These are phyloP conservation scores for Colletotrichum nymphaeae DNA, from an alignment of 2,329 filamentous ascomycete genomes.

Conservation along the genomic window DNA sequence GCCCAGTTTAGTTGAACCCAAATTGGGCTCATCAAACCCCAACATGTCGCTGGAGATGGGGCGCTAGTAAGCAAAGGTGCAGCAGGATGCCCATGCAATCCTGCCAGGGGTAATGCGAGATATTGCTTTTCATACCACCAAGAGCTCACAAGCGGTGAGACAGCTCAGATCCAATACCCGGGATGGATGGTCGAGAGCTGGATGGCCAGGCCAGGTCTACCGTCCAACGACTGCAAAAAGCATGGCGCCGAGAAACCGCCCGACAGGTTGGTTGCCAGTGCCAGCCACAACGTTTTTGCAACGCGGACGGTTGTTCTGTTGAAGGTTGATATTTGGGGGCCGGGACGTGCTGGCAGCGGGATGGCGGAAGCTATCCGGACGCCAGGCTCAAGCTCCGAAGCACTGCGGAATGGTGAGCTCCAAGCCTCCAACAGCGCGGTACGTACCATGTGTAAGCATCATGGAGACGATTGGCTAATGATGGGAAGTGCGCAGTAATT, in stretches of 20 bases:
- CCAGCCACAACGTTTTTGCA: background rate
- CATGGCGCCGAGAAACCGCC: constrained; percentile 9
- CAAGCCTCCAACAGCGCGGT: background rate
- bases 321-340: background rate
- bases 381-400: background rate
- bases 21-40: constrained; percentile 13
- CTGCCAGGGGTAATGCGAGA: constrained; percentile 18
- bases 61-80: constrained; percentile 15
- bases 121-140: constrained; percentile 26
- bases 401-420: background rate
- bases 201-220: background rate
- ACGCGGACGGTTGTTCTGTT: background rate
- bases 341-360: constrained; percentile 7
- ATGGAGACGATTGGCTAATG: background rate
- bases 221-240: background rate
- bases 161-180: constrained; percentile 10
- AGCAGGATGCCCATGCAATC: constrained; percentile 29
- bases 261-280: background rate
- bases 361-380: constrained; percentile 12
- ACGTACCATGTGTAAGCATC: background rate
- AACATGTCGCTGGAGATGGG: background rate
- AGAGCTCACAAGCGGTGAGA: constrained; percentile 29
- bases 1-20: background rate
- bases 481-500: background rate
- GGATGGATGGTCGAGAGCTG: background rate